A percentile compares a stretch with the other conserved stretches of the same genome.
Evolutionary conservation across 805 yeast species (phyloP).

Genomic region (Yarrowia hollandica): DNA sequence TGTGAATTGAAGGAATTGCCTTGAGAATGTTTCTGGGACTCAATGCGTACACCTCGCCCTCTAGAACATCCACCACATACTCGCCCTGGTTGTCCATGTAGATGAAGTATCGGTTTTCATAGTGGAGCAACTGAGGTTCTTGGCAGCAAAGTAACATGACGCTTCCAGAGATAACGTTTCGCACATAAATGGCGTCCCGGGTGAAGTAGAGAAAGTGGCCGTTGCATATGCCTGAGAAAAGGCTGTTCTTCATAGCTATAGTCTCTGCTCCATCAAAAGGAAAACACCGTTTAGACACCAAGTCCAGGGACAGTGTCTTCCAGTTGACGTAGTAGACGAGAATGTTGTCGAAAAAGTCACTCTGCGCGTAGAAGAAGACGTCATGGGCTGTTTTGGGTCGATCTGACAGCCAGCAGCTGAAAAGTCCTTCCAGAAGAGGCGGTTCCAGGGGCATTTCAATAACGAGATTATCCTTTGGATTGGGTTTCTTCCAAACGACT

Average conservation of each 20-base stretch:
- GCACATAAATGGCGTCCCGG: neutral
- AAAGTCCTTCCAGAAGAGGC: neutral
- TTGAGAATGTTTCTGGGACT: neutral
- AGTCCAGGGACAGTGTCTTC: neutral
- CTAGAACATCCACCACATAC: neutral
- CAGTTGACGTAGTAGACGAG: conserved; percentile 19
- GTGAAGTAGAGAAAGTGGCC: neutral
- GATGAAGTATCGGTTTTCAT: conserved; percentile 5
- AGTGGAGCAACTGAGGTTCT: neutral
- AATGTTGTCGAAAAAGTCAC: neutral
- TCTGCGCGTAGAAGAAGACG: neutral
- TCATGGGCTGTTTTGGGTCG: conserved; percentile 1
- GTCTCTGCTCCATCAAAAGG: neutral
- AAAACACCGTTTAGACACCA: neutral
- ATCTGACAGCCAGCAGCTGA: neutral
- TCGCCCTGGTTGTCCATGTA: neutral
- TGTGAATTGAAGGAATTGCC: neutral
- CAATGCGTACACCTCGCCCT: neutral
- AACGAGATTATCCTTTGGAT: neutral
- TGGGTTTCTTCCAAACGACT: neutral
- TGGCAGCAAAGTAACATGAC: neutral
- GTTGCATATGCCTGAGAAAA: neutral
- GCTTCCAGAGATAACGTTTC: neutral
- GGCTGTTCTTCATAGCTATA: conserved; percentile 8
- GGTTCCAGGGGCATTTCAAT: neutral